Base-by-base conservation (phyloP, 2,329 filamentous ascomycete species). In the Ceratocystis albifundus region DNA sequence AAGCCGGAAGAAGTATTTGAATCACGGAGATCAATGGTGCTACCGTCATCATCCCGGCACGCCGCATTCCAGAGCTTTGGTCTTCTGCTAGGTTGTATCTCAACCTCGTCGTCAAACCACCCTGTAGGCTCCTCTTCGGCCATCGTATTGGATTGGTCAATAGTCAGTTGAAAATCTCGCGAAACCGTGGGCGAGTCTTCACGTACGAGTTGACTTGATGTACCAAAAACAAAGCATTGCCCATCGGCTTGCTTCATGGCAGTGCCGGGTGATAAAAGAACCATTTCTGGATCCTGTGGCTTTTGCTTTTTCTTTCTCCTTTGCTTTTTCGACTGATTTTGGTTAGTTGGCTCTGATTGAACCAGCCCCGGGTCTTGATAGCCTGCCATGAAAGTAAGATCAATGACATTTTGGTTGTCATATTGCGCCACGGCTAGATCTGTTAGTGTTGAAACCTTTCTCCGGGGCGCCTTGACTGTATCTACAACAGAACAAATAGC, bases 181-280 rank as follows among this genome's bases (percentile, higher is more conserved):
- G 89, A 74, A 28, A 86, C 80, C 0, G 81, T 82, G 0, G 88
- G 88, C 0, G 88, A 89, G 45, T 90, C 84, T 66, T 90, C 88
- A 65, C 81, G 77, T 15, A 86, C 87, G 28, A 96, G 76, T 73
- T 96, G 90, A 73, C 90, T 95, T 1, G 88, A 92, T 0, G 90
- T 94, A 0, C 90, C 90, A 75, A 96, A 96, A 0, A 95, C 76
- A 72, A 92, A 89, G 68, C 91, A 84, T 73, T 94, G 90, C 0
- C 82, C 78, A 2, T 82, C 79, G 15, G 88, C 82, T 70, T 87
- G 81, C 64, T 82, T 82, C 55, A 87, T 75, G 1, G 89, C 90
- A 28, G 87, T 82, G 61, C 77, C 78, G 0, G 90, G 90, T 0
- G 88, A 89, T 10, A 89, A 77, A 1, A 95, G 73, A 20, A 82